These are phyloP conservation scores for Turnera subulata DNA, from an alignment of 345 rosid genomes.

Conservation along the genomic window DNA sequence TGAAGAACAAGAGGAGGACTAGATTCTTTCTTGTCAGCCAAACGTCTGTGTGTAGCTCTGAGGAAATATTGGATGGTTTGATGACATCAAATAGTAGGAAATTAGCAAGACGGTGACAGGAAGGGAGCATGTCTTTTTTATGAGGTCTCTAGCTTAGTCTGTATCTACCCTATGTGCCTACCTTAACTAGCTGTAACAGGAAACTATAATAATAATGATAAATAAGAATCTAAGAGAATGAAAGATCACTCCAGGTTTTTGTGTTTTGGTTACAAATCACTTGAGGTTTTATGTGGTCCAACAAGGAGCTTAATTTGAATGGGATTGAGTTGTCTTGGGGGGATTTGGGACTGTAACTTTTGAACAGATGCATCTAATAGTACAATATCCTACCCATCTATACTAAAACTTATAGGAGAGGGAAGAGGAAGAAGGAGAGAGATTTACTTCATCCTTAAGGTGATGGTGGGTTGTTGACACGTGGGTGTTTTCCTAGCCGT, in stretches of 20 bases:
- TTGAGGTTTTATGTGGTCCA: slow-evolving; percentile 10
- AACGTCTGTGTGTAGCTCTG: slow-evolving; percentile 6
- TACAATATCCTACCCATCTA: not conserved
- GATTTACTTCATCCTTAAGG: slow-evolving; percentile 48
- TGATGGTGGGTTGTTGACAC: slow-evolving; percentile 40
- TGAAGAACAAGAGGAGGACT: slow-evolving; percentile 21
- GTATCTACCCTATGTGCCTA: not conserved
- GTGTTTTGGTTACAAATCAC: not conserved
- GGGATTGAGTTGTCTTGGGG: not conserved
- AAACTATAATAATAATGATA: slow-evolving; percentile 5
- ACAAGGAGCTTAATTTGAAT: not conserved
- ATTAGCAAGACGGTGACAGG: slow-evolving; percentile 36
- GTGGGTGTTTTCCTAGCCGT: slow-evolving; percentile 34
- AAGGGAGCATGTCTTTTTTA: slow-evolving; percentile 36
- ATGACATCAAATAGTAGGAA: slow-evolving; percentile 22
- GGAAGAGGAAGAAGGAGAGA: slow-evolving; percentile 1
- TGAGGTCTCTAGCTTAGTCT: not conserved
- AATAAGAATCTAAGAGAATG: not conserved
- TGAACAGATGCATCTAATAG: not conserved
- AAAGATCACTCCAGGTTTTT: not conserved
- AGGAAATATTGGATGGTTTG: slow-evolving; percentile 3
- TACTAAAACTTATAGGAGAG: slow-evolving; percentile 7
- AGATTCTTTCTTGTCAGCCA: slow-evolving; percentile 18
- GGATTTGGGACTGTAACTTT: too few species aligned
- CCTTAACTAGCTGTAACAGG: not conserved